Evolutionary conservation across 1,139 yeast genomes (phyloP).

Genomic region (Candida tunisiensis): DNA sequence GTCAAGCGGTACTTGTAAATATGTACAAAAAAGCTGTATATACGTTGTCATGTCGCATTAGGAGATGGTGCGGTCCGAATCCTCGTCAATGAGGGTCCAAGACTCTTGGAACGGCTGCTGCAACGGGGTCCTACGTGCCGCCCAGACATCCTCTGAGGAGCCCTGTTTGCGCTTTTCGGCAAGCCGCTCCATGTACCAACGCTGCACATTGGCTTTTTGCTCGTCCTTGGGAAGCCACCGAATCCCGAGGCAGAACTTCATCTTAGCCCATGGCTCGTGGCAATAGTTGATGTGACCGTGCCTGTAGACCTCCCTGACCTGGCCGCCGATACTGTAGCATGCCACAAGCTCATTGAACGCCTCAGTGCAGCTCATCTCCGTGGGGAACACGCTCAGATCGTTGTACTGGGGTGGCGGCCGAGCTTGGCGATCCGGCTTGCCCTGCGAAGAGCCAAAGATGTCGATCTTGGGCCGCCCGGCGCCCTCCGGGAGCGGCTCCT

Average conservation of each 20-base stretch:
- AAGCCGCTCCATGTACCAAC: constrained; percentile 48
- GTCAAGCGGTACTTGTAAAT: constrained; percentile 50
- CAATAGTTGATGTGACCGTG: constrained; percentile 67
- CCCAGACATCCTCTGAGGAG: constrained; percentile 63
- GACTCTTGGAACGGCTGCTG: constrained; percentile 18
- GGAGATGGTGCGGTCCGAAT: no score
- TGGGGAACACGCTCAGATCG: constrained; percentile 13
- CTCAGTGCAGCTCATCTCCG: constrained; percentile 48
- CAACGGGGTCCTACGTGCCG: constrained; percentile 25
- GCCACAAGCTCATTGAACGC: constrained; percentile 76
- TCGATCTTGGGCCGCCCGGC: no score
- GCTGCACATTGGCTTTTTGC: constrained; percentile 39
- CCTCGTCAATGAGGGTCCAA: no score
- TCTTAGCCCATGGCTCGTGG: constrained; percentile 48
- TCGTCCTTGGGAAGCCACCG: constrained; percentile 32
- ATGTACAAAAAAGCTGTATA: constrained; percentile 2
- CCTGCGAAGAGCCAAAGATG: no score
- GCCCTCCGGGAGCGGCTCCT: no score
- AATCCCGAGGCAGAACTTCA: constrained; percentile 64
- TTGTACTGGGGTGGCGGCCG: no score
- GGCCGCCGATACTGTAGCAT: constrained; percentile 86
- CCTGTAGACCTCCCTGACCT: constrained; percentile 63
- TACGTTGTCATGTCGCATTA: no score
- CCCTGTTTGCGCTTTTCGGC: constrained; percentile 48
- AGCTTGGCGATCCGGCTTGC: no score